These are phyloP conservation scores for Globisporangium ultimum DNA, from an alignment of 352 stramenopile genomes.

Conservation along the genomic window DNA sequence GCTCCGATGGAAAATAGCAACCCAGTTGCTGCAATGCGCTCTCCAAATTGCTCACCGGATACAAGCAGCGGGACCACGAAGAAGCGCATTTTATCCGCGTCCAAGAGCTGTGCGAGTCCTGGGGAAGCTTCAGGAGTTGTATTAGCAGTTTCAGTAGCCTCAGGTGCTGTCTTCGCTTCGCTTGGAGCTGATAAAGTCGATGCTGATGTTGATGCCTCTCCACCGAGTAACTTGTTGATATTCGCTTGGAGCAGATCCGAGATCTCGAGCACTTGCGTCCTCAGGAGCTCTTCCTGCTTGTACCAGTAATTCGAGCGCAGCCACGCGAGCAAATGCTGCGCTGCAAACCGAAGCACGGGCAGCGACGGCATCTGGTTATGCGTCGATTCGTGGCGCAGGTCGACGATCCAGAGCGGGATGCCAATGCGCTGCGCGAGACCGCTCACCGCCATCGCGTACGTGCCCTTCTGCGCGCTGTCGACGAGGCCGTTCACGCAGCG, in stretches of 20 bases:
- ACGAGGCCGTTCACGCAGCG: conserved; percentile 85
- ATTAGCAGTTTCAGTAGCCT: background rate
- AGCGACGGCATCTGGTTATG: conserved; percentile 93
- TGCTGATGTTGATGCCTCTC: background rate
- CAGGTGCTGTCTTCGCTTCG: background rate
- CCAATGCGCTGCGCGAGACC: conserved; percentile 83
- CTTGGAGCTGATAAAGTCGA: background rate
- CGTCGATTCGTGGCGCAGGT: conserved; percentile 91
- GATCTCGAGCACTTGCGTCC: conserved; percentile 40
- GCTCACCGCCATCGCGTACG: conserved; percentile 76
- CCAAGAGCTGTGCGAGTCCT: conserved; percentile 19
- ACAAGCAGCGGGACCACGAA: conserved; percentile 65
- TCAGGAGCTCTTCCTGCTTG: conserved; percentile 55
- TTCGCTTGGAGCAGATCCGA: conserved; percentile 31
- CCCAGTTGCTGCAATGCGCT: conserved; percentile 37
- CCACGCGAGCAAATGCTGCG: conserved; percentile 86
- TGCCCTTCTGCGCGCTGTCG: conserved; percentile 72
- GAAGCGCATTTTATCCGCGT: conserved; percentile 52
- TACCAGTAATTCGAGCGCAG: conserved; percentile 88
- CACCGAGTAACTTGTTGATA: conserved; percentile 17
- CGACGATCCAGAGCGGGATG: conserved; percentile 92
- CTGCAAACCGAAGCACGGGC: conserved; percentile 81
- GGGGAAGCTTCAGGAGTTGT: background rate
- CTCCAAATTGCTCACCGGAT: conserved; percentile 46
- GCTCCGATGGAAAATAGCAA: conserved; percentile 30